Evolutionary conservation across 1,284 basidiomycete genomes (phyloP), one percentile per base, ranked within the genome.

Genomic region (Heterobasidion occidentale): DNA sequence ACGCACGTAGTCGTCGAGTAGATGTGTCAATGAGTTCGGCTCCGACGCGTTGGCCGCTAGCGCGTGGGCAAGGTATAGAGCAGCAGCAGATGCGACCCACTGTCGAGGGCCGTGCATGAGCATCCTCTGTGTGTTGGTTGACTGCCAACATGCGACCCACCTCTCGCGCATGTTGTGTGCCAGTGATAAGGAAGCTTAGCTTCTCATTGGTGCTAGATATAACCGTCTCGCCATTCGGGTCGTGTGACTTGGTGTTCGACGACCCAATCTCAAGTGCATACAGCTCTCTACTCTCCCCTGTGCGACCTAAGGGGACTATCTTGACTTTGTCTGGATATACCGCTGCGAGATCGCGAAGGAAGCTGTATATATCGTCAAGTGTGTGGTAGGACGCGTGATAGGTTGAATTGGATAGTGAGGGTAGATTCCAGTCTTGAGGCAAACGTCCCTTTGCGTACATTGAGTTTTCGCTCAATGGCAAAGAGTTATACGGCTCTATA

Each of bases 121-220:
- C 27, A 27, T 27, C 4, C 27, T 60, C 57, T 64, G 61, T 51
- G 42, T 54, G 44, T 36, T 44, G 55, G 36, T n/a, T 5, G 50
- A 51, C 35, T 34, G 27, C 33, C 57, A n/a, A 38, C 15, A 57
- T 50, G 48, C 52, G 44, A 53, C 42, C 68, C 75, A 86, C 86
- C 77, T 92, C 90, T 46, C 90, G 77, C 20, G 88, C 88, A 68
- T 93, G 91, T 65, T 90, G 88, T 0, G 88, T 86, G 9, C 86
- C 86, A 7, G 81, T 74, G 48, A 92, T 74, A n/a, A 92, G 79
- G 62, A 92, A 80, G 14, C 84, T 58, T 17, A 12, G 46, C 53
- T 42, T 57, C 54, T 35, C 33, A 35, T 47, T 59, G 36, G 20
- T 51, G 38, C 34, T 35, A 12, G 58, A 56, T 57, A 58, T 64